Conservation (phyloP, 2,329 filamentous ascomycete genomes). For the Rhynchosporium agropyri region DNA sequence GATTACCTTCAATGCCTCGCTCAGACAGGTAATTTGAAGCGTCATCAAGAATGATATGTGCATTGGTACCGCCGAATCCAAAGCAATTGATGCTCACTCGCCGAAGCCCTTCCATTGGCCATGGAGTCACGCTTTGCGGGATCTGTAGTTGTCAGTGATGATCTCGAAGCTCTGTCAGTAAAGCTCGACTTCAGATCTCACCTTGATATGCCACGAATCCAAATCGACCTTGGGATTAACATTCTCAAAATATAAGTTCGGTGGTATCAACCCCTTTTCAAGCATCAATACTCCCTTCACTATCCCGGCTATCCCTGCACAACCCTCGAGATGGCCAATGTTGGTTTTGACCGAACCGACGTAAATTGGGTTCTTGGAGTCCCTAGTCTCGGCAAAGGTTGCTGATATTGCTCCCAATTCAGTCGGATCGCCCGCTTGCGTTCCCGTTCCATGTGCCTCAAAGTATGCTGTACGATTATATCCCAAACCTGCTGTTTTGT, state of each 20-base stretch:
- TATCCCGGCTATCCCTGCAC: constrained; percentile 44
- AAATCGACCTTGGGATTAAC: constrained; percentile 44
- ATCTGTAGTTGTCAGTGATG: neutral
- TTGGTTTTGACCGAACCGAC: constrained; percentile 40
- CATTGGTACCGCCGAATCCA: constrained; percentile 42
- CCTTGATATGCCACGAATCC: constrained; percentile 44
- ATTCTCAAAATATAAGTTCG: constrained; percentile 47
- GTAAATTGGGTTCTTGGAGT: constrained; percentile 27
- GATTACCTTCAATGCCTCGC: constrained; percentile 16
- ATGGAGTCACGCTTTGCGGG: constrained; percentile 24
- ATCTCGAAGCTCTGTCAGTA: neutral
- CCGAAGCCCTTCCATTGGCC: constrained; percentile 47
- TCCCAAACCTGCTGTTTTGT: constrained; percentile 12
- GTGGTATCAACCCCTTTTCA: constrained; percentile 48
- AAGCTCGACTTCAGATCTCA: neutral
- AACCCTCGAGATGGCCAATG: constrained; percentile 44
- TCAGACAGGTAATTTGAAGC: constrained; percentile 13
- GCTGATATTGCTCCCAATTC: constrained; percentile 32
- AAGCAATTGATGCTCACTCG: constrained; percentile 46
- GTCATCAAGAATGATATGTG: constrained; percentile 24
- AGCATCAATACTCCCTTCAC: constrained; percentile 49
- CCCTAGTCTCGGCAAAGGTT: constrained; percentile 27
- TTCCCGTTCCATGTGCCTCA: constrained; percentile 39
- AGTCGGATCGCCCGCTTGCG: constrained; percentile 36
- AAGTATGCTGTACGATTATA: constrained; percentile 30